Base-by-base conservation (phyloP, 169 alveolate species). In the Plasmodium coatneyi region DNA sequence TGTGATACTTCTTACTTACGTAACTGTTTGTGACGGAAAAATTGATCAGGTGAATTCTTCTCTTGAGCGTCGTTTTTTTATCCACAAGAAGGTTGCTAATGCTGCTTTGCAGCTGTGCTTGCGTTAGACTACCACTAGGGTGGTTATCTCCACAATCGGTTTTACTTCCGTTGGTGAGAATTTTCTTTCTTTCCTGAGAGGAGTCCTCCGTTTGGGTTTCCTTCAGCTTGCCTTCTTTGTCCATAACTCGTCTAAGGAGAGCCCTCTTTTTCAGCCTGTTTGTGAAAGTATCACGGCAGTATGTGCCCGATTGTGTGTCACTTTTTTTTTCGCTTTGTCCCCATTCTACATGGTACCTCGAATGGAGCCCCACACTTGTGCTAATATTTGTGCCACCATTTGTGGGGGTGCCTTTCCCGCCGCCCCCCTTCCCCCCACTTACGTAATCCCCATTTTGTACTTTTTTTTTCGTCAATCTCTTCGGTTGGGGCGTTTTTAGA, bases 1-100 rank as follows among this genome's bases (percentile, higher is more conserved):
- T 86, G 60, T 74, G 72, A 54, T 86, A 86, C 80, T 86, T 86
- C 39, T 86, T 86, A 86, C 80, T 86, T 32, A 86, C 60, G 80
- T 74, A 86, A 56, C 93, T 86, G 43, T 86, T 78, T 46, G 84
- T 78, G 66, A 72, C 25, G 41, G 80, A 52, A 36, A 46, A 74
- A 41, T 32, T 76, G 28, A 19, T 70, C 71, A 83, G 41, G 22
- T 19, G 70, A 3, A 83, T 71, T 34, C 28, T 25, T 30, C 71
- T 83, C 74, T 66, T 71, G 16, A 52, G 25, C 6, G 49, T 34
- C 12, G 12, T 28, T 30, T 56, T 80, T n/a, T 32, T 74, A 34
- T 39, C 16, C 36, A 30, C 12, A 80, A 19, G 1, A 5, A 39
- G 46, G 32, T 80, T 46, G 36, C 70, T 76, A n/a, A 76, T 36